phyloP scores from a whole-genome alignment of 176 grass and related monocot genomes.

The Lolium perenne region DNA sequence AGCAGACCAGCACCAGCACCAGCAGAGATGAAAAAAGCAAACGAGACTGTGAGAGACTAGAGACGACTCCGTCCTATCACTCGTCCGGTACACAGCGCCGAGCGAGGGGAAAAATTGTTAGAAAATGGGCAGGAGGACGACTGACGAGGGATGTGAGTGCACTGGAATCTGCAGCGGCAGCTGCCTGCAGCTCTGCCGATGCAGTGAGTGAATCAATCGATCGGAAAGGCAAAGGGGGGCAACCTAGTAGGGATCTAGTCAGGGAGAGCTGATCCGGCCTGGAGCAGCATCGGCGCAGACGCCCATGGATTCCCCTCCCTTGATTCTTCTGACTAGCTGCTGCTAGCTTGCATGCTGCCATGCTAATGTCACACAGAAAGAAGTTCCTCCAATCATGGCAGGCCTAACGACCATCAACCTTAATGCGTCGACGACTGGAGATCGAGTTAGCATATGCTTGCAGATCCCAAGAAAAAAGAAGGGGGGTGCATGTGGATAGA shows the following conservation, averaged over 20 bases:
- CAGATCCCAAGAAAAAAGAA: slow-evolving; percentile 44
- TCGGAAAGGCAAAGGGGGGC: slow-evolving; percentile 42
- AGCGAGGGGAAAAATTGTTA: slow-evolving; percentile 6
- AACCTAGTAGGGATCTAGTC: slow-evolving; percentile 52
- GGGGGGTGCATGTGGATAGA: background rate
- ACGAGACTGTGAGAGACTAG: slow-evolving; percentile 53
- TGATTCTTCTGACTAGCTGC: slow-evolving; percentile 28
- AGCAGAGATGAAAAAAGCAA: slow-evolving; percentile 43
- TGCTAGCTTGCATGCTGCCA: slow-evolving; percentile 30
- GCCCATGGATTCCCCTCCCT: slow-evolving; percentile 9
- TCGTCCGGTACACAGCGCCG: slow-evolving; percentile 27
- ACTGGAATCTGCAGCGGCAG: slow-evolving; percentile 25
- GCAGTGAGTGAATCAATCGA: slow-evolving; percentile 46
- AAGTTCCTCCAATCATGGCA: slow-evolving; percentile 31
- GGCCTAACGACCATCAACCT: slow-evolving; percentile 20
- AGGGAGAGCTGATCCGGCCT: background rate
- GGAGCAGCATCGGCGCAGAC: slow-evolving; percentile 27
- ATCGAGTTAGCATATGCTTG: slow-evolving; percentile 28
- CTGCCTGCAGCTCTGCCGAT: background rate
- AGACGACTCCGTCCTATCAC: slow-evolving; percentile 49
- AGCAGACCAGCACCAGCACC: slow-evolving; percentile 42
- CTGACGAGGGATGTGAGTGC: background rate
- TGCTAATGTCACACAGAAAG: slow-evolving; percentile 31
- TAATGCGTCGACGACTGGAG: slow-evolving; percentile 37
- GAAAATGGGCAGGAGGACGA: slow-evolving; percentile 16